Percentiles rank a stretch among this genome's conserved stretches.
Evolutionary conservation across 2,329 filamentous ascomycete species (phyloP).

Genomic region (Chaetomium globosum): DNA sequence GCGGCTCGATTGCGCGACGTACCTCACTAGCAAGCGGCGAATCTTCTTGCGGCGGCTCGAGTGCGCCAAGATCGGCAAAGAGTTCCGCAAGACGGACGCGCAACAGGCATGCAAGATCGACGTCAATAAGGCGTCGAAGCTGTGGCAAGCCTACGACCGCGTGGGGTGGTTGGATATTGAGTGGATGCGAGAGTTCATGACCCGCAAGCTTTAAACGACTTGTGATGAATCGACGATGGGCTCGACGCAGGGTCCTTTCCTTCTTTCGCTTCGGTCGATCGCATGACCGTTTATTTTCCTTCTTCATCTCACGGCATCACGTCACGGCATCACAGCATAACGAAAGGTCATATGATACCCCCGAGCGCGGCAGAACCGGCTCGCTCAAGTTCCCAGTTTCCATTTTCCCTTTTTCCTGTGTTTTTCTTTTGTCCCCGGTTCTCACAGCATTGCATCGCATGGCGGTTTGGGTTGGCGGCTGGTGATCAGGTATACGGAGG

Average conservation of each 20-base stretch:
- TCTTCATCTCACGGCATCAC: slow-evolving; percentile 19
- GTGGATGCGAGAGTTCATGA: slow-evolving; percentile 31
- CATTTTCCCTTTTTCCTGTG: slow-evolving; percentile 18
- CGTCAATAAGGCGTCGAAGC: slow-evolving; percentile 93
- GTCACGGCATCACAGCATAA: slow-evolving; percentile 22
- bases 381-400: slow-evolving; percentile 16
- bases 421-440: slow-evolving; percentile 23
- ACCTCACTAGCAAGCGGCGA: slow-evolving; percentile 88
- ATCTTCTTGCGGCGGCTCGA: slow-evolving; percentile 80
- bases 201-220: slow-evolving; percentile 71
- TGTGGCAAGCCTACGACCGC: slow-evolving; percentile 86
- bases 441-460: slow-evolving; percentile 21
- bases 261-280: background rate
- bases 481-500: slow-evolving; percentile 10
- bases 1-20: slow-evolving; percentile 82
- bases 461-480: slow-evolving; percentile 16
- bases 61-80: slow-evolving; percentile 68
- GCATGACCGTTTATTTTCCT: background rate
- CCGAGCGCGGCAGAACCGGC: slow-evolving; percentile 14
- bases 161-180: slow-evolving; percentile 75
- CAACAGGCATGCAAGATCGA: slow-evolving; percentile 98
- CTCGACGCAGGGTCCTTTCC: background rate
- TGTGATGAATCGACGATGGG: background rate
- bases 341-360: slow-evolving; percentile 28
- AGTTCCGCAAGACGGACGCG: slow-evolving; percentile 92